Percentiles rank a stretch among this genome's conserved stretches.
Evolutionary conservation across 2,329 filamentous ascomycete genomes (phyloP).

Genomic region (Beauveria brongniartii): DNA sequence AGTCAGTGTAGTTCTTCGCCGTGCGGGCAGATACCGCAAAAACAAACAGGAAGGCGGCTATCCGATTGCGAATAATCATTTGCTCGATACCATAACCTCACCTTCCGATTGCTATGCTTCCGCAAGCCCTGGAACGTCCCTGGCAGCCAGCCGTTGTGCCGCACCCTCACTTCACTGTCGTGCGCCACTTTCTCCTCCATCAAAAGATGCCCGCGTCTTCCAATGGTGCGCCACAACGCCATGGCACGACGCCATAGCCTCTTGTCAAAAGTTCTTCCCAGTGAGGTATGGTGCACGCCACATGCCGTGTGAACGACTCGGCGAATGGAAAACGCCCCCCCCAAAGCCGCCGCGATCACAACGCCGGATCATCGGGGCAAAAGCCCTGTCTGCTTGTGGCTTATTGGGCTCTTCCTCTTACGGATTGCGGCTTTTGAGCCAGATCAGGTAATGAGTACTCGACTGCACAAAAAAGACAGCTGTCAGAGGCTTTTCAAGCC

Average conservation of each 20-base stretch:
- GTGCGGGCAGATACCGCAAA: neutral
- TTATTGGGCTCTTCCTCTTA: neutral
- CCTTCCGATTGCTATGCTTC: neutral
- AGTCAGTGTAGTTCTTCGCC: neutral
- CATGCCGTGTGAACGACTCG: constrained; percentile 6
- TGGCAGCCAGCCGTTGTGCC: neutral
- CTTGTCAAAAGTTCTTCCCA: constrained; percentile 10
- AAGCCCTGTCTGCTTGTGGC: neutral
- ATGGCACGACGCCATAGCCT: constrained; percentile 1
- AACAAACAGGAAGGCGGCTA: neutral
- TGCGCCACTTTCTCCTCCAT: neutral
- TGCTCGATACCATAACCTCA: neutral
- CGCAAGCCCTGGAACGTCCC: neutral
- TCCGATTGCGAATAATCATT: neutral
- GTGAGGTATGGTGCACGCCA: neutral
- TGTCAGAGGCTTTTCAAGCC: neutral
- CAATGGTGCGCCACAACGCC: constrained; percentile 2
- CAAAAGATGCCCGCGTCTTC: neutral
- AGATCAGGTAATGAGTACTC: constrained; percentile 5
- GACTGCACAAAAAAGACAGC: neutral
- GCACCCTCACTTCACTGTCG: neutral
- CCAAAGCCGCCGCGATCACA: constrained; percentile 3
- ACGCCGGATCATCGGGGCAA: constrained; percentile 8
- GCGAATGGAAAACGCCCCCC: neutral
- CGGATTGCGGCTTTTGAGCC: neutral